Evolutionary conservation across 1,284 basidiomycete species (phyloP), one percentile per base, ranked within the genome.

Genomic region (Pisolithus thermaeus): DNA sequence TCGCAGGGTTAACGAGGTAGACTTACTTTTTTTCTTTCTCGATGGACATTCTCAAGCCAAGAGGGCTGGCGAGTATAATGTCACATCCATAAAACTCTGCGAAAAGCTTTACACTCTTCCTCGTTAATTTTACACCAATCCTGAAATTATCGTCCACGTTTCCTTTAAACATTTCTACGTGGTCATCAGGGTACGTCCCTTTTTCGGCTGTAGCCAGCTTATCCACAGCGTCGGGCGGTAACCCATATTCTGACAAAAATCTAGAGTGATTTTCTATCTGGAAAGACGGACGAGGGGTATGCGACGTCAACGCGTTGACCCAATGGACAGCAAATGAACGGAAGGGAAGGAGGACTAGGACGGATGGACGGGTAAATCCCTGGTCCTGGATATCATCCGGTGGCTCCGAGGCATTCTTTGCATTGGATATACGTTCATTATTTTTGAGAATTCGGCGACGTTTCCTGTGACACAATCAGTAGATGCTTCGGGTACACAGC

Each of bases 141-240:
- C 91, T 76, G 71, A 99, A 99, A 61, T 84, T 92, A 70, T 99
- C 97, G 65, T 99, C 97, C 44, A 94, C 82, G 67, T 99, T 99
- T n/a, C 97, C 97, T 57, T 81, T 81, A 75, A 99, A 98, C 53
- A 84, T 97, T 61, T 92, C 91, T 14, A 96, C 80, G 65, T 99
- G 97, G 63, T 99, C 97, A 8, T 69, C 66, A 0, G 97, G 89
- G 64, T 95, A 95, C 28, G 82, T 82, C n/a, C 84, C 83, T 3
- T 80, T 79, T 51, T 83, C 81, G 12, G 85, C 85, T 5, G 70
- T 71, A 27, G 83, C 78, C 6, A 99, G 79, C 63, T 95, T 97
- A 71, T 98, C 96, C 7, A 82, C 70, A 3, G 83, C 80, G 23
- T 84, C 90, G 1, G 80, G 71, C 0, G 96, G 94, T 3, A 98